Percentiles rank a stretch among this genome's conserved stretches.
Evolutionary conservation across 139 green algal species (phyloP).

Genomic region (Coelastrella sp.): DNA sequence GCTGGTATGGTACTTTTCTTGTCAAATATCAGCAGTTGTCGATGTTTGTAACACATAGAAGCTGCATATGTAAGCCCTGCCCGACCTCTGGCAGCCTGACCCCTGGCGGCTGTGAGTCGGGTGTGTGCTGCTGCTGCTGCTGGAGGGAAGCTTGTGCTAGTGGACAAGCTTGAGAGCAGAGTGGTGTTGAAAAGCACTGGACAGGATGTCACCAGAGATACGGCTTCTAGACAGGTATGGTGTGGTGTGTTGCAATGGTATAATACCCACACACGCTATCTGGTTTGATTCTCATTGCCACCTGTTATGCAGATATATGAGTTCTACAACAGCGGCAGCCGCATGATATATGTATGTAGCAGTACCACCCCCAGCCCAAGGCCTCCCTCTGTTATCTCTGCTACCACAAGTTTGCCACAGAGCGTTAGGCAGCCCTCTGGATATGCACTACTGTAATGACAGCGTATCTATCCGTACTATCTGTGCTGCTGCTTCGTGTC

Average conservation of each 20-base stretch:
- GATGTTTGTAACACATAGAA: too few relatives aligned
- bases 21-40: too few relatives aligned
- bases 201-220: constrained; percentile 20
- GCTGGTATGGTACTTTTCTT: too few relatives aligned
- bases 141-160: constrained; percentile 14
- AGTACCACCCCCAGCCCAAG: constrained; percentile 48
- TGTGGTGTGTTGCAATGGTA: too few relatives aligned
- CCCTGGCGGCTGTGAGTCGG: neutral
- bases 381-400: constrained; percentile 61
- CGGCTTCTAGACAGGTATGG: constrained; percentile 16
- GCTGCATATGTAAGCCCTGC: constrained; percentile 22
- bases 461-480: too few relatives aligned
- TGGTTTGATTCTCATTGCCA: too few relatives aligned
- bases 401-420: constrained; percentile 44
- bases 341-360: constrained; percentile 57
- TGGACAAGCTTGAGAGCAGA: constrained; percentile 13
- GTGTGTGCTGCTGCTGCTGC: constrained; percentile 14
- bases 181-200: constrained; percentile 27
- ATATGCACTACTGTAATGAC: too few relatives aligned
- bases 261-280: too few relatives aligned
- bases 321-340: constrained; percentile 32
- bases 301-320: constrained; percentile 44
- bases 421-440: constrained; percentile 64
- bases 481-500: neutral
- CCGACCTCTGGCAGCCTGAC: neutral